Conservation (phyloP, 2,329 filamentous ascomycete genomes). For the Clonostachys byssicola region DNA sequence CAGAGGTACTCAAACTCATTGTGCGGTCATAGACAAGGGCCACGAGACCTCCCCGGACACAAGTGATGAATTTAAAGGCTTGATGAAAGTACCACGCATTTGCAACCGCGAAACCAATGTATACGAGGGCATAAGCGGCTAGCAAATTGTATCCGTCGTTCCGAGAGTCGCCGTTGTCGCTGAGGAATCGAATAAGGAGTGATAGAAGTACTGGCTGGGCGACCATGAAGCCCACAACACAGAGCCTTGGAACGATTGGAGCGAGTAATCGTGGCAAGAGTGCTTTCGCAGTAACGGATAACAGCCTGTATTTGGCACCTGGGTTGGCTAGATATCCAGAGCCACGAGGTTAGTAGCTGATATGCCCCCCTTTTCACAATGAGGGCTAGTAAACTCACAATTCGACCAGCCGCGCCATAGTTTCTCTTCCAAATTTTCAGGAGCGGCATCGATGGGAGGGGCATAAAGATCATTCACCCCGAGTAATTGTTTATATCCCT, state of each 20-base stretch:
- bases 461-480: too few species aligned
- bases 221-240: not conserved
- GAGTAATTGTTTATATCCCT: too few species aligned
- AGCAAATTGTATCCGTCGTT: constrained; percentile 1
- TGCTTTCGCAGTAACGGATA: too few species aligned
- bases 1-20: constrained; percentile 14
- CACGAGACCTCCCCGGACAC: constrained; percentile 22
- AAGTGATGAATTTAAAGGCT: constrained; percentile 17
- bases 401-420: too few species aligned
- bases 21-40: constrained; percentile 20
- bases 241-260: not conserved
- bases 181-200: not conserved
- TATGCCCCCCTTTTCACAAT: too few species aligned
- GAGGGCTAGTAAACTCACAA: too few species aligned
- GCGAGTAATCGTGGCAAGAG: not conserved
- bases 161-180: too few species aligned
- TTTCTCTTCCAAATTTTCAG: too few species aligned
- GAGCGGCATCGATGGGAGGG: too few species aligned
- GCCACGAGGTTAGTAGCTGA: too few species aligned
- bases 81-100: constrained; percentile 26
- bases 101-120: constrained; percentile 10
- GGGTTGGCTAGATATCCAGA: too few species aligned
- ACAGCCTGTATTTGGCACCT: too few species aligned
- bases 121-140: constrained; percentile 10
- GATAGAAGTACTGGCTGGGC: not conserved